These are phyloP conservation scores for Ophiostoma novo-ulmi DNA, from an alignment of 2,329 filamentous ascomycete species.

Conservation along the genomic window DNA sequence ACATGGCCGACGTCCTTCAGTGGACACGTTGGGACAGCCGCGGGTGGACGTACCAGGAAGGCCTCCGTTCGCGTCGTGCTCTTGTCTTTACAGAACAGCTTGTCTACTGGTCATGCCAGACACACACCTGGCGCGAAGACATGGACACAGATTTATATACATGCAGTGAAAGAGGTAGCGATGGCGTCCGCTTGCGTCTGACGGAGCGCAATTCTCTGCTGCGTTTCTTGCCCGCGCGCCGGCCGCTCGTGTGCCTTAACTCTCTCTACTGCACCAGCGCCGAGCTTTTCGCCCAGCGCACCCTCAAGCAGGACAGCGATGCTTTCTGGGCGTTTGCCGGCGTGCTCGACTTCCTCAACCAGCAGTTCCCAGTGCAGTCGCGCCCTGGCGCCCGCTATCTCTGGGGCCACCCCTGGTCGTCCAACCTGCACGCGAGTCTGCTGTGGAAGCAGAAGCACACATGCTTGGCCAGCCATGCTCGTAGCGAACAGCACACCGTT, in stretches of 20 bases:
- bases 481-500: neutral
- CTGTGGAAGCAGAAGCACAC: neutral
- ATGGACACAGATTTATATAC: neutral
- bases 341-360: neutral
- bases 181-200: neutral
- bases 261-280: neutral
- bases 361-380: neutral
- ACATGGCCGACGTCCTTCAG: neutral
- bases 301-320: neutral
- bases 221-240: neutral
- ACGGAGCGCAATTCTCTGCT: neutral
- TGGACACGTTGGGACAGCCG: neutral
- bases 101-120: neutral
- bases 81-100: neutral
- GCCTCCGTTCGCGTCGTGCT: neutral
- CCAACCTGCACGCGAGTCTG: neutral
- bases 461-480: neutral
- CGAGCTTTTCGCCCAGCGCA: neutral
- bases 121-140: neutral
- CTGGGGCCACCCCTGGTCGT: neutral
- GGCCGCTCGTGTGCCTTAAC: neutral
- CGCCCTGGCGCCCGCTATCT: neutral
- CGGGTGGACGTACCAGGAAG: neutral
- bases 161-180: neutral
- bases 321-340: neutral